Evolutionary conservation across 352 stramenopile species (phyloP).

Genomic region (Globisporangium sylvaticum): DNA sequence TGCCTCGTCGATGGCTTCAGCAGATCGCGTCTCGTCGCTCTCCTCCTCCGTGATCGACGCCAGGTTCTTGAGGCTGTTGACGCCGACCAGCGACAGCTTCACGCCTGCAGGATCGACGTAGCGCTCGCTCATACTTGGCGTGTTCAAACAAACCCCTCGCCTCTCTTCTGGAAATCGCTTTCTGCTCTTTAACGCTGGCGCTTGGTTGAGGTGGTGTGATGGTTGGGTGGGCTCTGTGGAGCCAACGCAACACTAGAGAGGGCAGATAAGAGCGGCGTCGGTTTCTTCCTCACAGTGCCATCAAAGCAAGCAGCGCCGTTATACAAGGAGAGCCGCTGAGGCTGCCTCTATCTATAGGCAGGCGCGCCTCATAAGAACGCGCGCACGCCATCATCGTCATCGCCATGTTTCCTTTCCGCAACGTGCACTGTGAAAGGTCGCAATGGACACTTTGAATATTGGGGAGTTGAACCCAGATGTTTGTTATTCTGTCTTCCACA

Average conservation of each 20-base stretch:
- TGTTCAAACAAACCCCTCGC: not conserved
- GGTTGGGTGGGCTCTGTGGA: not conserved
- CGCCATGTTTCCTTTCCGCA: not conserved
- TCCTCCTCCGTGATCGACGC: constrained; percentile 15
- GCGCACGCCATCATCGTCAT: not conserved
- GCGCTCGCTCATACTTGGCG: not conserved
- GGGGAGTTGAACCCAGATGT: not conserved
- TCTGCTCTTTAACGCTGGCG: not conserved
- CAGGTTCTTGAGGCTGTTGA: constrained; percentile 2
- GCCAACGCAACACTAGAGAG: not conserved
- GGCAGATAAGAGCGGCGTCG: not conserved
- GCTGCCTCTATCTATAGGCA: not conserved
- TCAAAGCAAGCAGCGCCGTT: not conserved
- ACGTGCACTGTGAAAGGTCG: not conserved
- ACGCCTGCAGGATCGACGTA: not conserved
- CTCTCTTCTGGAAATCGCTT: not conserved
- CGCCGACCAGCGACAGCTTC: not conserved
- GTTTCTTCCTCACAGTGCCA: not conserved
- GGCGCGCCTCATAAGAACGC: not conserved
- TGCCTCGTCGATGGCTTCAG: not conserved
- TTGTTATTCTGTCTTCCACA: not conserved
- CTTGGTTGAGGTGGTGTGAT: not conserved
- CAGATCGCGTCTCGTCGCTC: constrained; percentile 7
- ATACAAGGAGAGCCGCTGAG: not conserved
- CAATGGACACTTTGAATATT: not conserved